phyloP scores from a whole-genome alignment of 768 basidiomycete species.

The Suillus lakei region DNA sequence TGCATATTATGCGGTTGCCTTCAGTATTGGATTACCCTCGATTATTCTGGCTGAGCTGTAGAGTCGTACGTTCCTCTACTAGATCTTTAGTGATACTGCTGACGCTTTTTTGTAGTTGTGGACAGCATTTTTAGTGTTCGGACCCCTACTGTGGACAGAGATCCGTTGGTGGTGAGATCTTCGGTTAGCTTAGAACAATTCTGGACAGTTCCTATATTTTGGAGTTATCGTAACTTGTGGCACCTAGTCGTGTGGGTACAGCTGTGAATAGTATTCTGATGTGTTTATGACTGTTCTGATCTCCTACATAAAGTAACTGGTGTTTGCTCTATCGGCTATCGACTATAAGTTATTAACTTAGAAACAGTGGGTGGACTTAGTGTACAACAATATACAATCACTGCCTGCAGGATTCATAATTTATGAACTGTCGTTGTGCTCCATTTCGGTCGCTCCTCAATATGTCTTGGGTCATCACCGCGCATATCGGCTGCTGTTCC shows the following conservation, averaged over 20 bases:
- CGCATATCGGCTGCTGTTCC: conserved; percentile 51
- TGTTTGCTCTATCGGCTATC: no score
- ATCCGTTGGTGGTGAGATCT: conserved; percentile 65
- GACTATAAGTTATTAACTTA: neutral
- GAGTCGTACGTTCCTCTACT: conserved; percentile 64
- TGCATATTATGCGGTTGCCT: conserved; percentile 47
- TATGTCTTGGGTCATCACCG: neutral
- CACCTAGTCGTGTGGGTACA: neutral
- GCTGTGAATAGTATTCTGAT: neutral
- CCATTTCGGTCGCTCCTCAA: neutral
- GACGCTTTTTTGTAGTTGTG: conserved; percentile 67
- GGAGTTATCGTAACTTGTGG: neutral
- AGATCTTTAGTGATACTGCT: neutral
- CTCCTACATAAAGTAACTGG: neutral
- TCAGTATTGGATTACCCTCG: conserved; percentile 68
- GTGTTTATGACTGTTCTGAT: neutral
- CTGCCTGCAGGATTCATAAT: neutral
- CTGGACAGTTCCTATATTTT: neutral
- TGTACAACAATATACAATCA: neutral
- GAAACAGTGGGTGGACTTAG: neutral
- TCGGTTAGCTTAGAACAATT: neutral
- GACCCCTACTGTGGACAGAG: conserved; percentile 89
- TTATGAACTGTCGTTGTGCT: neutral
- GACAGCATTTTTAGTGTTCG: conserved; percentile 88
- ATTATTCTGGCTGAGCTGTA: conserved; percentile 61